Base-by-base conservation (phyloP, 441 rosid species). In the Gossypium davidsonii region DNA sequence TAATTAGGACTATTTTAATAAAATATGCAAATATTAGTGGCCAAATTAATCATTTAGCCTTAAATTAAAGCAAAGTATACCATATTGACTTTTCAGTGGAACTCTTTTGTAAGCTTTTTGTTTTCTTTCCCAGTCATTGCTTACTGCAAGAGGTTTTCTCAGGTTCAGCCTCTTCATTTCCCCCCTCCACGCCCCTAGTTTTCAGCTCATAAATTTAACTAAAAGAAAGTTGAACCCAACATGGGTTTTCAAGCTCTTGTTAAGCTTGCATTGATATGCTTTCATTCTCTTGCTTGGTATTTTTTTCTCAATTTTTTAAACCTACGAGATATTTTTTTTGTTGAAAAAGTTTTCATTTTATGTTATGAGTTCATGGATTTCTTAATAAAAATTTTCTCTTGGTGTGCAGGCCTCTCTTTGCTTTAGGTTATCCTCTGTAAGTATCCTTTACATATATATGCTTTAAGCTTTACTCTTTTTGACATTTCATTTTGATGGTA, bases 391-490 rank as follows among this genome's bases (percentile, higher is more conserved):
- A 11, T 2, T 62, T 25, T 37, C 39, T 20, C 1, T 28, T 52
- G 17, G 12, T 53, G 60, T 53, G 68, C 80, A 76, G 82, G 78
- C 82, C 81, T 77, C 52, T 79, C 26, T 28, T 74, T 57, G 82
- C 79, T 39, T 52, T 82, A 70, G 79, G 59, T 3, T 82, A 79
- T 74, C 85, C 85, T 42, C 51, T 82, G 85, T 79, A 58, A 79
- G 79, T 62, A 51, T 69, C 10, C 17, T 64, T 42, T n/a, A n/a
- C 20, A 9, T 28, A n/a, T 9, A 31, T 31, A 7, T 48, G 15
- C 0, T 49, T 17, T 46, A 21, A 11, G 44, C 70, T n/a, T 66
- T 66, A 66, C 70, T 64, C 20, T 21, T 23, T 44, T 37, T 44
- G 6, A 6, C 34, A 46, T 21, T 39, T 44, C 52, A 66, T 67